Conservation (phyloP, 768 basidiomycete species). For the Suillus lakei region DNA sequence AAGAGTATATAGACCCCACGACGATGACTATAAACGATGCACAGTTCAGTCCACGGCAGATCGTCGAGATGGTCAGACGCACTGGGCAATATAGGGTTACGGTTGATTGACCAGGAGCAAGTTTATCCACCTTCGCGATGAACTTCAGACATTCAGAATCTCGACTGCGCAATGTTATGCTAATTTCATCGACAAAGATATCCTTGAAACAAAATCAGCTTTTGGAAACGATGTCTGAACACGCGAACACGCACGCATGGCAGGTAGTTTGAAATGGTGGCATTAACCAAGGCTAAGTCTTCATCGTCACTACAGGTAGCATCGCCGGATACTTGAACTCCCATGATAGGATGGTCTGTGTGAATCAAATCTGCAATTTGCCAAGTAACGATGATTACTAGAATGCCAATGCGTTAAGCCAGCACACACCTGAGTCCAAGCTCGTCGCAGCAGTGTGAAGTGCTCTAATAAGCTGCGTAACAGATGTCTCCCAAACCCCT, state of each 20-base stretch:
- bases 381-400: conserved; percentile 16
- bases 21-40: conserved; percentile 56
- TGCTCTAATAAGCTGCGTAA: conserved; percentile 52
- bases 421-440: conserved; percentile 58
- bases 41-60: conserved; percentile 2
- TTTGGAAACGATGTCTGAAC: conserved; percentile 1
- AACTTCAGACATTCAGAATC: conserved; percentile 70
- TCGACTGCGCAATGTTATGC: conserved; percentile 61
- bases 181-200: conserved; percentile 65
- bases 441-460: conserved; percentile 52
- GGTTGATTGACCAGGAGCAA: conserved; percentile 63
- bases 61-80: conserved; percentile 31
- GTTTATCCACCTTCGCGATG: conserved; percentile 39
- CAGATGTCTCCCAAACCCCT: conserved; percentile 54
- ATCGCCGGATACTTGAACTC: conserved; percentile 49
- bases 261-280: conserved; percentile 66
- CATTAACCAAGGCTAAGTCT: conserved; percentile 68
- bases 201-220: conserved; percentile 44
- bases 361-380: conserved; percentile 60
- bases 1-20: conserved; percentile 68
- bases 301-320: conserved; percentile 59
- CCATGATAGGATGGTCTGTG: conserved; percentile 71
- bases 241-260: conserved; percentile 67
- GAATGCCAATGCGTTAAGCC: conserved; percentile 1
- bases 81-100: conserved; percentile 76